Conservation (phyloP, 192 early-diverging fungal species). For the Phycomyces blakesleeanus region DNA sequence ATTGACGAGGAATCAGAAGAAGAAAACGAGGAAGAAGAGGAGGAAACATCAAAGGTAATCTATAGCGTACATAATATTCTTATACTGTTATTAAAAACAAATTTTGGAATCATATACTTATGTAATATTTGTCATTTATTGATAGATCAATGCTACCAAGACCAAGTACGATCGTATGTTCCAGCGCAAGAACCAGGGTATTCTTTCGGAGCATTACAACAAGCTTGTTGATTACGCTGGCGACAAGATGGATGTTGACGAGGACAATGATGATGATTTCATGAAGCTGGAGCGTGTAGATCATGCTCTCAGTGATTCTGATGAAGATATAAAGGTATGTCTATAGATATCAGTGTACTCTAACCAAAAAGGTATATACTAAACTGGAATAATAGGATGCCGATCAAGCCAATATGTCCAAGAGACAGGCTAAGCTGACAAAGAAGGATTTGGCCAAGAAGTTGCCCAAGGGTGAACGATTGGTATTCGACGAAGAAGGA, state of each 20-base stretch:
- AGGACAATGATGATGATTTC: conserved; percentile 60
- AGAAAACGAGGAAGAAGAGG: conserved; percentile 35
- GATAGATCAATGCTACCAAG: conserved; percentile 25
- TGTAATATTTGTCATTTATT: not conserved
- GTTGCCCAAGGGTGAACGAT: conserved; percentile 61
- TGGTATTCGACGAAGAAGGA: conserved; percentile 95
- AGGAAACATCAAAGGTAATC: not conserved
- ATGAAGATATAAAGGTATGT: conserved; percentile 34
- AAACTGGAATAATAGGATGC: not conserved
- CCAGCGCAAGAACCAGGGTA: conserved; percentile 83
- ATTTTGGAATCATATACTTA: not conserved
- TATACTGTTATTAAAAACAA: conserved; percentile 12
- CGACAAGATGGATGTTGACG: conserved; percentile 31
- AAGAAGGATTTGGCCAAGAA: conserved; percentile 74
- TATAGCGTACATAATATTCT: no score
- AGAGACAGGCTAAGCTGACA: conserved; percentile 39
- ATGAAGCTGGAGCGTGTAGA: conserved; percentile 79
- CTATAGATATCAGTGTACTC: not conserved
- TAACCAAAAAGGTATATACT: not conserved
- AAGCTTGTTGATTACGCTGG: conserved; percentile 70
- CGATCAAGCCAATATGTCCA: conserved; percentile 5
- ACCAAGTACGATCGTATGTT: conserved; percentile 94
- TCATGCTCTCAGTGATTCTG: conserved; percentile 63
- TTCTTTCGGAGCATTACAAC: conserved; percentile 89
- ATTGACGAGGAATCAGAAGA: conserved; percentile 38